Percentiles rank a stretch among this genome's conserved stretches.
These are phyloP conservation scores for Raddia distichophylla DNA, from an alignment of 176 grass and related monocot genomes.

Conservation along the genomic window DNA sequence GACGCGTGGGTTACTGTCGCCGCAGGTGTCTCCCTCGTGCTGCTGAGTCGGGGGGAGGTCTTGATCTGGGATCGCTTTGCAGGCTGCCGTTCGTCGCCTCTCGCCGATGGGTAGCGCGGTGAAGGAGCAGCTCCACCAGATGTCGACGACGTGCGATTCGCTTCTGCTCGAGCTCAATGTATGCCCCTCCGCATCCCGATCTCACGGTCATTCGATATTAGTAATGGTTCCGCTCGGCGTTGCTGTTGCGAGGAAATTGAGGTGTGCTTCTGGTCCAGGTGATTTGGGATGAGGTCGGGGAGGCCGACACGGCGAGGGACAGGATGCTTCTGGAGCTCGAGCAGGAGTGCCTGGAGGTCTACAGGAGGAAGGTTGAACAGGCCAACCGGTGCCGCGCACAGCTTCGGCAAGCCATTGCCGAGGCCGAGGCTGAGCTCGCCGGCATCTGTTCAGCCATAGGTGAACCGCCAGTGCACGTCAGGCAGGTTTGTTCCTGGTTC, in stretches of 20 bases:
- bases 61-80: slow-evolving; percentile 38
- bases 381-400: slow-evolving; percentile 67
- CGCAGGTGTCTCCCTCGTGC: background rate
- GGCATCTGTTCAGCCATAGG: slow-evolving; percentile 74
- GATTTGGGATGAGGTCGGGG: slow-evolving; percentile 89
- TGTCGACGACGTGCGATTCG: slow-evolving; percentile 68
- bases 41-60: background rate
- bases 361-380: slow-evolving; percentile 72
- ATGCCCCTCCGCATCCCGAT: background rate
- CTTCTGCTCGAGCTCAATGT: slow-evolving; percentile 86
- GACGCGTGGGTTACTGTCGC: background rate
- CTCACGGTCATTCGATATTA: background rate
- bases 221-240: background rate
- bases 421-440: slow-evolving; percentile 73
- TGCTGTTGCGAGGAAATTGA: slow-evolving; percentile 5
- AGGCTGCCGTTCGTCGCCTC: slow-evolving; percentile 15
- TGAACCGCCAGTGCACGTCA: slow-evolving; percentile 58
- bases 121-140: slow-evolving; percentile 64
- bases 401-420: slow-evolving; percentile 67
- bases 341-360: slow-evolving; percentile 76
- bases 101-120: slow-evolving; percentile 51
- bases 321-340: slow-evolving; percentile 65
- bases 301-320: slow-evolving; percentile 65
- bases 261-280: slow-evolving; percentile 44
- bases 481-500: slow-evolving; percentile 56